phyloP scores from a whole-genome alignment of 2,329 filamentous ascomycete genomes.

The Pyrenophora seminiperda region DNA sequence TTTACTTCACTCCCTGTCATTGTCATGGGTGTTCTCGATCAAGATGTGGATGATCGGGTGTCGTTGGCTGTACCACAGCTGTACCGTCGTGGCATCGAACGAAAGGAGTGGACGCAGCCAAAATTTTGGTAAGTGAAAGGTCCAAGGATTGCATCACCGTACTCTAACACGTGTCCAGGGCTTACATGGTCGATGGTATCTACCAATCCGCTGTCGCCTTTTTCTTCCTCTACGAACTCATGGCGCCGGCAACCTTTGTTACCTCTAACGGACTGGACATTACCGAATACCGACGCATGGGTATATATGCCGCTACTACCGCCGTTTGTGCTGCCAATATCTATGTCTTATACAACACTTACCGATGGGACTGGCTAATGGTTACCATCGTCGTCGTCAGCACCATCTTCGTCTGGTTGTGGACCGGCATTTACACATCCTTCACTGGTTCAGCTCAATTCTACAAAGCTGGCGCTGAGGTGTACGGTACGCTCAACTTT shows the following conservation, averaged over 20 bases:
- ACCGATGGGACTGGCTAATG: conserved; percentile 98
- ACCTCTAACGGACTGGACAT: conserved; percentile 75
- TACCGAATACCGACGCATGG: conserved; percentile 80
- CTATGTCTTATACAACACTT: conserved; percentile 95
- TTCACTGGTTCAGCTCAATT: conserved; percentile 66
- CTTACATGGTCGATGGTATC: conserved; percentile 92
- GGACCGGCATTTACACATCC: conserved; percentile 86
- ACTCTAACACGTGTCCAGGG: conserved; percentile 41
- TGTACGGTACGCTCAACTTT: conserved; percentile 81
- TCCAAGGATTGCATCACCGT: not conserved
- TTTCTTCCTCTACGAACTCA: conserved; percentile 87
- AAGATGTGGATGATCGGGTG: conserved; percentile 93
- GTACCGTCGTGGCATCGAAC: conserved; percentile 93
- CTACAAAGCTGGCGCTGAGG: conserved; percentile 76
- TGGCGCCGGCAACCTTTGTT: conserved; percentile 70
- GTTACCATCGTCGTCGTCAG: conserved; percentile 80
- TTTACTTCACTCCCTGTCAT: conserved; percentile 96
- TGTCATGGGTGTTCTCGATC: conserved; percentile 94
- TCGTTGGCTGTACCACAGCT: conserved; percentile 93
- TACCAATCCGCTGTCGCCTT: conserved; percentile 95
- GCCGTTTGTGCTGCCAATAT: conserved; percentile 87
- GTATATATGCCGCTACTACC: conserved; percentile 82
- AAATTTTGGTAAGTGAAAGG: conserved; percentile 84
- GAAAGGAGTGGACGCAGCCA: conserved; percentile 90
- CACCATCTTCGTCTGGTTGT: conserved; percentile 87